Evolutionary conservation across 371 early-diverging fungal species (phyloP).

Genomic region (Mortierella sp.): DNA sequence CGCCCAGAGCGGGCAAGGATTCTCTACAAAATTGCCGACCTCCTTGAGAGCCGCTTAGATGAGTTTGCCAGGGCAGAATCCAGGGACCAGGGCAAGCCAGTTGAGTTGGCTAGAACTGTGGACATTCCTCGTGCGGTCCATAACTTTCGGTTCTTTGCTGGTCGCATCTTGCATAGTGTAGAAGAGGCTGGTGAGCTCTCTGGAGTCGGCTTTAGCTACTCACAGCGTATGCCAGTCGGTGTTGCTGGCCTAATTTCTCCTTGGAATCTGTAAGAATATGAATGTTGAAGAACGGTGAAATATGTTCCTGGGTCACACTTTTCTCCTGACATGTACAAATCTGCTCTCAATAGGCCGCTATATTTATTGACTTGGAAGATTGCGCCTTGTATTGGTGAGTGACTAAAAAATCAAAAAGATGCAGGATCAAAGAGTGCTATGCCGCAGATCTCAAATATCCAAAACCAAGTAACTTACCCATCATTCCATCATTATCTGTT

Average conservation of each 20-base stretch:
- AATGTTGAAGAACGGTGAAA: background rate
- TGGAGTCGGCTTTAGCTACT: constrained; percentile 57
- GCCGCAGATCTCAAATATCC: too few species aligned
- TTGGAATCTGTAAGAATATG: constrained; percentile 67
- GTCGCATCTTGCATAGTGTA: constrained; percentile 56
- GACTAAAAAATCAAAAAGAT: background rate
- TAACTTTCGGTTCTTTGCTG: constrained; percentile 83
- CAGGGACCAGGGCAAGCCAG: constrained; percentile 77
- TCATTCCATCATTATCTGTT: background rate
- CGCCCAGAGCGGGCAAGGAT: constrained; percentile 61
- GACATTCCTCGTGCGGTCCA: constrained; percentile 78
- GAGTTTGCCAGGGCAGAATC: constrained; percentile 68
- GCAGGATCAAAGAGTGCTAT: too few species aligned
- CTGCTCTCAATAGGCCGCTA: constrained; percentile 61
- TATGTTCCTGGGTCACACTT: background rate
- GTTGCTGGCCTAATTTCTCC: constrained; percentile 81
- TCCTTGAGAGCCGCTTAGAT: constrained; percentile 66
- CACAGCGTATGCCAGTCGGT: constrained; percentile 72
- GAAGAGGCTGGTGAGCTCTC: constrained; percentile 53
- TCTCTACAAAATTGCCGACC: constrained; percentile 71
- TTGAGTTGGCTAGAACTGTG: constrained; percentile 65
- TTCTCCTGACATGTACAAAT: background rate
- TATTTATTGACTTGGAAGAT: constrained; percentile 85
- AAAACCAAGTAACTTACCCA: background rate
- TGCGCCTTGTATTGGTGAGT: constrained; percentile 77